Base-by-base conservation (phyloP, 257 asterid species). In the Fraxinus cuspidata region DNA sequence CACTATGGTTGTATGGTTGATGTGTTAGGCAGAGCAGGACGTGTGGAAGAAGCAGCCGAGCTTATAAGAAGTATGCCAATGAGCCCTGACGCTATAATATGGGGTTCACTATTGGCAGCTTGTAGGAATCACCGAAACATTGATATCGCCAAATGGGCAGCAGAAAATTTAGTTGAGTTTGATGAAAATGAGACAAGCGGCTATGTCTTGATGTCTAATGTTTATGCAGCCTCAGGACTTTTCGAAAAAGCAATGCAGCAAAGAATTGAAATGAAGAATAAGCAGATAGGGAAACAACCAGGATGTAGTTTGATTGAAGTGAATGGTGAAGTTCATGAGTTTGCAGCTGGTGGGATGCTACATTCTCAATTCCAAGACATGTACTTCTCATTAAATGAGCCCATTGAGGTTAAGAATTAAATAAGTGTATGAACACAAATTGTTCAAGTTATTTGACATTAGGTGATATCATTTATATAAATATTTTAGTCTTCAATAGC, bases 1-100 rank as follows among this genome's bases (percentile, higher is more conserved):
- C 96, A 93, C 70, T 91, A 87, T 49, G 94, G 97, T 71, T 91
- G 97, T 64, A 29, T 91, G 80, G 81, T 93, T 25, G 98, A 93
- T 82, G 86, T 81, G 35, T 81, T 93, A 63, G 94, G 94, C 49
- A 85, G 93, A 75, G 86, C 89, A n/a, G 98, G 97, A 16, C 77
- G 47, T 2, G 81, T 91, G 21, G 87, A 88, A 81, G 96, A 91
- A 82, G 96, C 96, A 5, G 87, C 77, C 16, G 87, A 86, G 79
- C 28, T 91, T 5, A 78, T 86, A 40, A 78, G 38, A 47, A 84
- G 80, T 32, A 91, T 89, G 97, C 91, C 92, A 5, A 76, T 90
- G 70, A 9, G 80, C 7, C 93, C 94, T 12, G 96, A 91, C 79
- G 83, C 85, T 53, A 74, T 78, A 15, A 83, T 88, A 76, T 93